A percentile compares a stretch with the other conserved stretches of the same genome.
These are phyloP conservation scores for Solanum ossicruentum DNA, from an alignment of 257 asterid species.

Conservation along the genomic window DNA sequence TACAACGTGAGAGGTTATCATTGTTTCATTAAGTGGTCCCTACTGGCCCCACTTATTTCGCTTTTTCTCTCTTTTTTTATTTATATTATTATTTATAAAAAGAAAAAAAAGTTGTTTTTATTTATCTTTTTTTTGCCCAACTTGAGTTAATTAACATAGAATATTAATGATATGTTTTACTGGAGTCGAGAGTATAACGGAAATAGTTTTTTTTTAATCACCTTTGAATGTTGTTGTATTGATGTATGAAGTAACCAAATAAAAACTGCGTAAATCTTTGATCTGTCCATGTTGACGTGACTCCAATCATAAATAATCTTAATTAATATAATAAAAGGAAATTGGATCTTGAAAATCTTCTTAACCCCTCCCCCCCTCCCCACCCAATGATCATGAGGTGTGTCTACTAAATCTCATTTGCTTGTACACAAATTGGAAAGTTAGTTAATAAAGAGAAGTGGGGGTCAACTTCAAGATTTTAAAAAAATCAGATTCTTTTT, in stretches of 20 bases:
- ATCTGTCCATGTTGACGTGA: too few species aligned
- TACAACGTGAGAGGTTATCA: conserved; percentile 7
- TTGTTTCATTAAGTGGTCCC: neutral
- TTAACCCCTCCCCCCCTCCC: neutral
- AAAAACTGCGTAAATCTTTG: too few species aligned
- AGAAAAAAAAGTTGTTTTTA: neutral
- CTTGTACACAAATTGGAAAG: neutral
- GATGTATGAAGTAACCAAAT: too few species aligned
- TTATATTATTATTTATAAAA: neutral
- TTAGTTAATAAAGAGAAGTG: neutral
- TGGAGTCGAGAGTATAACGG: too few species aligned
- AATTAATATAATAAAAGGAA: neutral
- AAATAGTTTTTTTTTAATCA: too few species aligned
- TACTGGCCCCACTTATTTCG: neutral
- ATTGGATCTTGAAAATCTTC: neutral
- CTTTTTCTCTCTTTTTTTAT: neutral
- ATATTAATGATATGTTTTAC: too few species aligned
- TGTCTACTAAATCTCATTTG: neutral
- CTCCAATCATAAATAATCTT: neutral
- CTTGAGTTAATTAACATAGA: too few species aligned
- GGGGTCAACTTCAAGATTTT: neutral
- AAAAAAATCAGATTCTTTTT: neutral
- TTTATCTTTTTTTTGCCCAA: too few species aligned
- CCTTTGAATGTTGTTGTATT: too few species aligned
- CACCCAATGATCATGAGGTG: neutral